Base-by-base conservation (phyloP, 768 basidiomycete species). In the Tricholoma flavovirens region DNA sequence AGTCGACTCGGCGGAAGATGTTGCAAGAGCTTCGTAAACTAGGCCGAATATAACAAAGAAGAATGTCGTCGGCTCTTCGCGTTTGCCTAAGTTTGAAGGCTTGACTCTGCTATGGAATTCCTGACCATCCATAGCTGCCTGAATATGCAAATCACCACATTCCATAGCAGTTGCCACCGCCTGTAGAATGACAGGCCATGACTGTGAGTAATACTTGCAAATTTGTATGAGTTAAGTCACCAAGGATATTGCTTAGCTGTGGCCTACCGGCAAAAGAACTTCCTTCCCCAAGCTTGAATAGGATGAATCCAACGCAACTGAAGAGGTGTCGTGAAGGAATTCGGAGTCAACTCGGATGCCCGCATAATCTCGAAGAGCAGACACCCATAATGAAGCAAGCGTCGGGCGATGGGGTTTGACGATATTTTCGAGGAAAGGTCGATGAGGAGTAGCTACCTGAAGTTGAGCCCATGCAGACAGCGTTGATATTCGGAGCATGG, bases 401-500 rank as follows among this genome's bases (percentile, higher is more conserved):
- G 84, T 78, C 2, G 78, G 70, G 48, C 86, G 77, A 65, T 98
- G 84, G 0, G 95, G 93, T 57, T 86, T 82, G 45, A 98, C 80
- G 1, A 99, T 90, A 33, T 88, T 81, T 19, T 79, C 73, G 9
- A 99, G 78, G 67, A 97, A 98, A 1, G 69, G 62, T 64, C 94
- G 92, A 30, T 82, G 77, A 0, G 77, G 68, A 53, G 88, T 86
- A 2, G 95, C 85, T 3, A 93, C 81, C 65, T 93, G 83, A 14
- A 99, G 76, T 66, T 96, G 88, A 6, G 95, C 95, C 96, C 96
- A 99, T 1, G 95, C 96, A 1, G 93, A 90, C 35, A 98, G 74
- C 1, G 91, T 90, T 1, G 95, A 93, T 22, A 98, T 89, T 53
- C 93, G 83, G 49, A 99, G 73, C 91, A 97, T 96, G 36, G 93